A percentile compares a stretch with the other conserved stretches of the same genome.
Evolutionary conservation across 805 yeast species (phyloP).

Genomic region (Metschnikowia aberdeeniae): DNA sequence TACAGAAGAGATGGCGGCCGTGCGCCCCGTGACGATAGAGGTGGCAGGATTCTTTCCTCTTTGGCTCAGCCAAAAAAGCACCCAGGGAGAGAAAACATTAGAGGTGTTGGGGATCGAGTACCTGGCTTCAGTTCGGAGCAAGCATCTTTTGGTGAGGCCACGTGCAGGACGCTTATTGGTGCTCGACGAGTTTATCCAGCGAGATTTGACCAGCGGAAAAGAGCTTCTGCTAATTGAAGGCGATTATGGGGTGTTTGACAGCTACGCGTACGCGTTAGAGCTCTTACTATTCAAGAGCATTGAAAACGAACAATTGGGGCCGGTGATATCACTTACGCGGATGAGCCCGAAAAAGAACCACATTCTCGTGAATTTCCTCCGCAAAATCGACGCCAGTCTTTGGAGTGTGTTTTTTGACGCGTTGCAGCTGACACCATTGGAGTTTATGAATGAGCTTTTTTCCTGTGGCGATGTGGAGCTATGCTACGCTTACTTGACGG

Average conservation of each 20-base stretch:
- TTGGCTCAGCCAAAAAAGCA: constrained; percentile 5
- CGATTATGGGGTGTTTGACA: constrained; percentile 38
- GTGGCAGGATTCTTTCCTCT: constrained; percentile 9
- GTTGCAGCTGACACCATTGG: constrained; percentile 41
- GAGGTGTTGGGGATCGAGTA: constrained; percentile 43
- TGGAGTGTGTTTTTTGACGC: constrained; percentile 49
- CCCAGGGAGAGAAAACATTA: constrained; percentile 18
- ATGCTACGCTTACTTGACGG: constrained; percentile 49
- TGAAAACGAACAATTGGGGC: constrained; percentile 10
- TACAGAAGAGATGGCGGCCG: not conserved
- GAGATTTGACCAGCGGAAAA: constrained; percentile 29
- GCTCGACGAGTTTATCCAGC: constrained; percentile 44
- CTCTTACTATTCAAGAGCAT: constrained; percentile 38
- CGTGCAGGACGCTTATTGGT: constrained; percentile 39
- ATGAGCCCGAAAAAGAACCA: constrained; percentile 18
- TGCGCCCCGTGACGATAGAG: not conserved
- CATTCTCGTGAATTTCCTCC: constrained; percentile 50
- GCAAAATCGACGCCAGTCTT: constrained; percentile 54
- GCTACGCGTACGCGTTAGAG: constrained; percentile 48
- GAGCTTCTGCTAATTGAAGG: constrained; percentile 26
- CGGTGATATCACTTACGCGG: constrained; percentile 18
- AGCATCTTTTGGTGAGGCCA: constrained; percentile 29
- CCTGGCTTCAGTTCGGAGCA: constrained; percentile 24
- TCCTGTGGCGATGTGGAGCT: constrained; percentile 40
- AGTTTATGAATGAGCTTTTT: constrained; percentile 40